Conservation (phyloP, 768 basidiomycete species). For the Epithele typhae region DNA sequence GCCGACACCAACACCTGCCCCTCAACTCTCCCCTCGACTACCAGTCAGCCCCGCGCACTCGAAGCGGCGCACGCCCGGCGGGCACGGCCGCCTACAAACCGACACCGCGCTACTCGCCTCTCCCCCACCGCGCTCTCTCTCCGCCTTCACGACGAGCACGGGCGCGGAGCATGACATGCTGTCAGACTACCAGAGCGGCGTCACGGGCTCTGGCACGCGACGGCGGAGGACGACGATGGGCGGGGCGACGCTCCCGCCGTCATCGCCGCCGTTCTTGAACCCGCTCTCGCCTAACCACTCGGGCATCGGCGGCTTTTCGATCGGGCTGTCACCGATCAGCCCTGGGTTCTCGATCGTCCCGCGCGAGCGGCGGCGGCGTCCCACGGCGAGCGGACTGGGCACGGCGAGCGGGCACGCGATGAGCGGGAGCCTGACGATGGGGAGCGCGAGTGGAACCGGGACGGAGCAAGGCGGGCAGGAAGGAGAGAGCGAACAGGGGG, state of each 20-base stretch:
- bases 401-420: conserved; percentile 17
- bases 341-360: conserved; percentile 75
- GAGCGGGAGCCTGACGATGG: not conserved
- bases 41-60: not conserved
- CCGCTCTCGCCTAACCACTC: conserved; percentile 21
- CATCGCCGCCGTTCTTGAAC: conserved; percentile 10
- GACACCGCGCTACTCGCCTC: conserved; percentile 16
- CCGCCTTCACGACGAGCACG: conserved; percentile 11
- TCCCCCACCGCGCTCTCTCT: conserved; percentile 11
- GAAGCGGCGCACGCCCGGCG: not conserved
- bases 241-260: conserved; percentile 1
- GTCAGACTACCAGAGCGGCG: not conserved
- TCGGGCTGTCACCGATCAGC: conserved; percentile 70
- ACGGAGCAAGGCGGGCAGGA: conserved; percentile 11
- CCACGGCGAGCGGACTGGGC: conserved; percentile 28
- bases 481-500: not conserved
- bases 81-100: conserved; percentile 16
- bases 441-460: not conserved
- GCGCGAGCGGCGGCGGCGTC: conserved; percentile 42
- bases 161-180: not conserved
- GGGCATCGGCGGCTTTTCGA: conserved; percentile 52
- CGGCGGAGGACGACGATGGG: conserved; percentile 12
- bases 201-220: not conserved
- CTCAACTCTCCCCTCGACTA: conserved; percentile 7
- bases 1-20: conserved; percentile 10